Evolutionary conservation across 345 rosid species (phyloP), one percentile per base, ranked within the genome.

Genomic region (Heritiera fomes): DNA sequence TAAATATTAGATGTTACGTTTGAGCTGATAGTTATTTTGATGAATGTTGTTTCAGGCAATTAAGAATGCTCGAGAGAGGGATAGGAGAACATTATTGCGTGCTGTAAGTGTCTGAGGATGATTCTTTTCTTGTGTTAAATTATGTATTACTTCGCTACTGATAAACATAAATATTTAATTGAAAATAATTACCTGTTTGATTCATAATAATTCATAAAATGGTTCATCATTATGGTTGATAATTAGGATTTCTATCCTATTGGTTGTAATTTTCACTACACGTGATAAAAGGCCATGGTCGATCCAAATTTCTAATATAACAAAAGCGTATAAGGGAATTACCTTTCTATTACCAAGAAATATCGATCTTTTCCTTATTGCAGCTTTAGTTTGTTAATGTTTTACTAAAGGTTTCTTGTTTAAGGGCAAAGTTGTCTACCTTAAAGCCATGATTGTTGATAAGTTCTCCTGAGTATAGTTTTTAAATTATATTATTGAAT

Each of bases 1-100:
- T 56, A 49, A 32, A 13, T 69, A 6, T 75, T n/a, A 46, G 13
- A 5, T 32, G 11, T 8, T 78, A 11, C 1, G 62, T 53, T 75
- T 69, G 38, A 12, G 10, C 46, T 80, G 70, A 66, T 40, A 45
- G 59, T 15, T 80, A 47, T 40, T 83, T 38, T 66, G 46, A 0
- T 73, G 55, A 9, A 79, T 46, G 8, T 79, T n/a, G 73, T 90
- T 41, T 77, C 86, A 95, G 98, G 97, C 98, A 46, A 91, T 95
- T 76, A 90, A 92, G 87, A 89, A 91, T 85, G 90, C 99, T 81
- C 88, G 99, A 65, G 99, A 95, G 84, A 92, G 99, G 71, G 99
- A 93, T 71, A 85, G 95, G 65, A 90, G 99, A 79, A 80, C 92
- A 38, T 86, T 95, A 43, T 70, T 95, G 32, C 96, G 99, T 1